phyloP scores from a whole-genome alignment of 2,329 filamentous ascomycete genomes.

The Thelonectria olida region DNA sequence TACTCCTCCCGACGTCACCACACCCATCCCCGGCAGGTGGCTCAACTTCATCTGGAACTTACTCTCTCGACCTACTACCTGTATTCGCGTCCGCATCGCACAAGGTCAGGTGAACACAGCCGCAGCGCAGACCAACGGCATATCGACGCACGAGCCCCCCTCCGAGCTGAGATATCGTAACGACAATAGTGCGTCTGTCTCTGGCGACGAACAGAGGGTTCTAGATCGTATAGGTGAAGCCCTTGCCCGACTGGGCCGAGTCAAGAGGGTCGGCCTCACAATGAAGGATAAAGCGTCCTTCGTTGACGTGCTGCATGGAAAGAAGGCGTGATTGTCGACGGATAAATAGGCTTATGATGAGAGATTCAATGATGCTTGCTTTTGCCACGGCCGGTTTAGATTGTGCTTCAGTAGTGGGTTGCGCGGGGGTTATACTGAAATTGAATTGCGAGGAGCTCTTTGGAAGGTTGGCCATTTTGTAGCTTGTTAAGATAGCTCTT shows the following conservation, averaged over 20 bases:
- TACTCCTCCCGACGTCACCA: slow-evolving; percentile 88
- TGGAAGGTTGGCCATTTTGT: not conserved
- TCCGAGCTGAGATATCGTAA: slow-evolving; percentile 42
- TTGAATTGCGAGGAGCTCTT: slow-evolving; percentile 39
- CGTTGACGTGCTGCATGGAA: slow-evolving; percentile 70
- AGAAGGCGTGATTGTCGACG: slow-evolving; percentile 42
- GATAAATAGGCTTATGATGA: not conserved
- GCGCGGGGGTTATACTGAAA: slow-evolving; percentile 7
- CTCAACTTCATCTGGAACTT: slow-evolving; percentile 84
- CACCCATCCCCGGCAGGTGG: slow-evolving; percentile 82
- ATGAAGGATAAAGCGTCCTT: slow-evolving; percentile 86
- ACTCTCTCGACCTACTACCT: slow-evolving; percentile 85
- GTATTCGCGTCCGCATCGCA: slow-evolving; percentile 89
- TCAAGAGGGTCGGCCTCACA: slow-evolving; percentile 88
- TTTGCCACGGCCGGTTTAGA: not conserved
- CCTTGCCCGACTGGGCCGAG: slow-evolving; percentile 84
- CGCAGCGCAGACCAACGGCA: slow-evolving; percentile 48
- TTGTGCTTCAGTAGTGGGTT: not conserved
- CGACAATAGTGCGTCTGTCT: slow-evolving; percentile 47
- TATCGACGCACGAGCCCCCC: slow-evolving; percentile 38
- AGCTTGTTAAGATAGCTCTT: not conserved
- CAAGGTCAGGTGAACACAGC: slow-evolving; percentile 71
- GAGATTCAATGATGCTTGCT: not conserved
- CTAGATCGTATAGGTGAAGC: slow-evolving; percentile 86
- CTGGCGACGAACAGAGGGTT: slow-evolving; percentile 70